phyloP scores from a whole-genome alignment of 306 rosid species.

The Styphnolobium japonicum region DNA sequence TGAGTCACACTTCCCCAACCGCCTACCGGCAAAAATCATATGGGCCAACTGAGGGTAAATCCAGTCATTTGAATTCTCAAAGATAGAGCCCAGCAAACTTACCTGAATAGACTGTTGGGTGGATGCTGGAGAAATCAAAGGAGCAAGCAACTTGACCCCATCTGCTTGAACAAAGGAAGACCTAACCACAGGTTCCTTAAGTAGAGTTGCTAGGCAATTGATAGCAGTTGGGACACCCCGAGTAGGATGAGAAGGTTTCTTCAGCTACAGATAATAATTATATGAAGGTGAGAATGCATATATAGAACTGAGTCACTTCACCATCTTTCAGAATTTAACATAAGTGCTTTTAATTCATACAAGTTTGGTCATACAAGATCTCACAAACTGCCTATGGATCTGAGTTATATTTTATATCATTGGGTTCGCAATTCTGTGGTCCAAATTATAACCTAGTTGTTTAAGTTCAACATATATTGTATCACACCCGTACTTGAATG shows the following conservation, averaged over 20 bases:
- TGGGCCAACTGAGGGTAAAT: background rate
- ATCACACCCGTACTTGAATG: background rate
- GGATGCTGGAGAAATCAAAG: slow-evolving; percentile 91
- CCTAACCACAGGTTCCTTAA: slow-evolving; percentile 89
- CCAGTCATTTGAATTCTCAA: background rate
- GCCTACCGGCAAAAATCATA: slow-evolving; percentile 12
- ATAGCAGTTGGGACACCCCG: slow-evolving; percentile 78
- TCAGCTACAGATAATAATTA: slow-evolving; percentile 58
- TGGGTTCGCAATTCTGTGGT: background rate
- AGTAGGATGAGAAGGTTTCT: slow-evolving; percentile 85
- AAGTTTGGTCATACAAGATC: background rate
- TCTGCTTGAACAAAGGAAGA: slow-evolving; percentile 86
- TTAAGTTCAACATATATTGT: slow-evolving; percentile 15
- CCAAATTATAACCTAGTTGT: background rate
- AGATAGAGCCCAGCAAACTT: slow-evolving; percentile 22
- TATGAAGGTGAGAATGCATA: slow-evolving; percentile 9
- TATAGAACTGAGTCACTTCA: background rate
- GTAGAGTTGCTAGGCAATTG: slow-evolving; percentile 80
- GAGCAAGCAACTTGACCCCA: slow-evolving; percentile 90
- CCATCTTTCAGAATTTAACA: slow-evolving; percentile 7
- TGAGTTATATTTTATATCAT: background rate
- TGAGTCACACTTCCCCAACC: slow-evolving; percentile 17
- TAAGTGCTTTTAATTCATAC: background rate
- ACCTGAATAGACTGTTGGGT: slow-evolving; percentile 98
- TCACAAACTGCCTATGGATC: background rate